A percentile compares a stretch with the other conserved stretches of the same genome.
Evolutionary conservation across 345 rosid genomes (phyloP).

Genomic region (Noccaea caerulescens): DNA sequence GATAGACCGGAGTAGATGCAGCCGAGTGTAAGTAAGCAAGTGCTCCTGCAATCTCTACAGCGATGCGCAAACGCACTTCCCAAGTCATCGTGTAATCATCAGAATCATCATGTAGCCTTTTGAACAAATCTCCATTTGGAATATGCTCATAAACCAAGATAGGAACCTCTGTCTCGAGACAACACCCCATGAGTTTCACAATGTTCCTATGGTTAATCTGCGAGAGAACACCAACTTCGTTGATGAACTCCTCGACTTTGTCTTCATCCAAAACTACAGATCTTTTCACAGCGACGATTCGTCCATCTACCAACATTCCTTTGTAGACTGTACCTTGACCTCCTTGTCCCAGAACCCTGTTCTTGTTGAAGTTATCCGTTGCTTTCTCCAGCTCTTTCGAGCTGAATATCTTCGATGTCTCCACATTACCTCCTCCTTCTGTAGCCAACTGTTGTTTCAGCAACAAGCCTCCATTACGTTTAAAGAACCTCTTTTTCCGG

Average conservation of each 20-base stretch:
- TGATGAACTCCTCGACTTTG: conserved; percentile 55
- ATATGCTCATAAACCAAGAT: conserved; percentile 53
- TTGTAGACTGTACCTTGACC: conserved; percentile 53
- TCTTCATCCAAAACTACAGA: conserved; percentile 47
- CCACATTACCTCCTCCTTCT: conserved; percentile 29
- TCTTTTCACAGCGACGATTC: conserved; percentile 52
- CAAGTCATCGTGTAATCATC: conserved; percentile 41
- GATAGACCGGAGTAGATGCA: conserved; percentile 49
- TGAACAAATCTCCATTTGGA: conserved; percentile 50
- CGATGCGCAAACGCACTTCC: conserved; percentile 46
- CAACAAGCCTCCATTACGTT: conserved; percentile 49
- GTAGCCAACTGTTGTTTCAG: conserved; percentile 43
- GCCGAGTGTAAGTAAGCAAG: conserved; percentile 51
- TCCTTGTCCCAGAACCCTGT: conserved; percentile 41
- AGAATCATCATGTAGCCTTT: conserved; percentile 42
- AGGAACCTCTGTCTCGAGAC: conserved; percentile 56
- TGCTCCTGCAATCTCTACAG: conserved; percentile 47
- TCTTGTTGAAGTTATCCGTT: conserved; percentile 31
- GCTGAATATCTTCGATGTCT: conserved; percentile 35
- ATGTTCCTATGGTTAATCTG: conserved; percentile 56
- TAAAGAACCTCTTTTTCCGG: conserved; percentile 36
- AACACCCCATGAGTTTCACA: conserved; percentile 56
- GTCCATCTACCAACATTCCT: conserved; percentile 46
- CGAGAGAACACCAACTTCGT: conserved; percentile 54
- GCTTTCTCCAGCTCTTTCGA: conserved; percentile 44